Evolutionary conservation across 2,329 filamentous ascomycete genomes (phyloP).

Genomic region (Knoxdaviesia proteae): DNA sequence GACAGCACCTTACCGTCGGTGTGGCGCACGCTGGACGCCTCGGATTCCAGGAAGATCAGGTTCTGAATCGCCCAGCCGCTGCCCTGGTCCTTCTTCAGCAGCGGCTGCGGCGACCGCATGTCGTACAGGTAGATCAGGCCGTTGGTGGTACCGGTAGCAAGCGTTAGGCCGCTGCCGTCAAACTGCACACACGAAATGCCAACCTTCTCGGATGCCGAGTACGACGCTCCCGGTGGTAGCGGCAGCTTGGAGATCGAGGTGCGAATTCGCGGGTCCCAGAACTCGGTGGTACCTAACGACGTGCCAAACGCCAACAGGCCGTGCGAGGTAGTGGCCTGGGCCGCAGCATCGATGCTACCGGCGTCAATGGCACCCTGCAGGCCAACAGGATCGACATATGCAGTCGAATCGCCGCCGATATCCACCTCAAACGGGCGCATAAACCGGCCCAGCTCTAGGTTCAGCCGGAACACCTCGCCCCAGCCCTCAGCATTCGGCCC

Average conservation of each 20-base stretch:
- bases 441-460: conserved; percentile 78
- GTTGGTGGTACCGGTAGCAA: conserved; percentile 72
- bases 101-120: conserved; percentile 64
- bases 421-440: conserved; percentile 89
- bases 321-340: conserved; percentile 74
- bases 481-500: conserved; percentile 69
- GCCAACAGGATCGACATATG: conserved; percentile 35
- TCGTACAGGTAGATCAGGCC: conserved; percentile 86
- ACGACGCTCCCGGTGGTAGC: conserved; percentile 3
- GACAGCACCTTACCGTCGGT: conserved; percentile 77
- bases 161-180: conserved; percentile 58
- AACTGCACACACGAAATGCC: conserved; percentile 82
- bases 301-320: conserved; percentile 87
- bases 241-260: conserved; percentile 55
- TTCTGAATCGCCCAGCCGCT: conserved; percentile 87
- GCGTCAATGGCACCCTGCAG: conserved; percentile 73
- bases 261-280: conserved; percentile 81
- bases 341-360: conserved; percentile 69
- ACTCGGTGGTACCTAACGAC: conserved; percentile 83
- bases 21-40: conserved; percentile 52
- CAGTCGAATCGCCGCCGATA: conserved; percentile 47
- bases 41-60: conserved; percentile 45
- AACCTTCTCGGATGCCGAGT: conserved; percentile 33
- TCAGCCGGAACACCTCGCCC: conserved; percentile 83
- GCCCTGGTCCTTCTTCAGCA: conserved; percentile 85